These are phyloP conservation scores for Nitzschia putrida DNA, from an alignment of 108 stramenopile species.

Conservation along the genomic window DNA sequence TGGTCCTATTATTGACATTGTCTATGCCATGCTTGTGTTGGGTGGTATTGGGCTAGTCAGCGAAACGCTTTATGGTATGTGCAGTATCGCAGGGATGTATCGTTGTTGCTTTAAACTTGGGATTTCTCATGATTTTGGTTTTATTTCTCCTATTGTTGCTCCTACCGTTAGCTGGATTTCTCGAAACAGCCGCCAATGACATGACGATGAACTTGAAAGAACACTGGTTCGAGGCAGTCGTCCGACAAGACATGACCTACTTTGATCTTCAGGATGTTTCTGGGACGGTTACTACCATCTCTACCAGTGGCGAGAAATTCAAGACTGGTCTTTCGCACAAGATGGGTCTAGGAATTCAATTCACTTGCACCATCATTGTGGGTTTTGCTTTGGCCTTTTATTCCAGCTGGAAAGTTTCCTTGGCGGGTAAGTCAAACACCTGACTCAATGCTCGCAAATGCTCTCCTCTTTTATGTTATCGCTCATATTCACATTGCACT, in stretches of 20 bases:
- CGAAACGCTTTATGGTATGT: constrained; percentile 1
- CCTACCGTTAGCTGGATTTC: constrained; percentile 13
- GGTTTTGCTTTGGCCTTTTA: constrained; percentile 45
- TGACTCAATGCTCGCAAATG: too few relatives aligned
- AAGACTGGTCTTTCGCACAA: constrained; percentile 38
- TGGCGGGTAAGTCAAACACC: constrained; percentile 15
- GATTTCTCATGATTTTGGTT: too few relatives aligned
- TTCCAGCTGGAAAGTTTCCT: constrained; percentile 32
- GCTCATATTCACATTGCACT: too few relatives aligned
- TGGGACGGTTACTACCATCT: constrained; percentile 40
- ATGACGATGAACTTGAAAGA: constrained; percentile 37
- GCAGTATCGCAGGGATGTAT: too few relatives aligned
- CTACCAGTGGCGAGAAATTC: constrained; percentile 38
- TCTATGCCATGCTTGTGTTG: constrained; percentile 52
- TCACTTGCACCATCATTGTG: constrained; percentile 34
- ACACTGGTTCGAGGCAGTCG: constrained; percentile 49
- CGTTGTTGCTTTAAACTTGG: too few relatives aligned
- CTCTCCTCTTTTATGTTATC: too few relatives aligned
- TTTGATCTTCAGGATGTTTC: constrained; percentile 53
- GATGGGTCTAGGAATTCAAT: constrained; percentile 40
- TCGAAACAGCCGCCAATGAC: constrained; percentile 43
- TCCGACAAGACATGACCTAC: constrained; percentile 63
- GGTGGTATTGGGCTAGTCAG: constrained; percentile 46
- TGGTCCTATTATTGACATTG: constrained; percentile 28
- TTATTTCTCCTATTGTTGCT: too few relatives aligned